These are phyloP conservation scores for Backusella tarrabulga DNA, from an alignment of 192 early-diverging fungal species.

Conservation along the genomic window DNA sequence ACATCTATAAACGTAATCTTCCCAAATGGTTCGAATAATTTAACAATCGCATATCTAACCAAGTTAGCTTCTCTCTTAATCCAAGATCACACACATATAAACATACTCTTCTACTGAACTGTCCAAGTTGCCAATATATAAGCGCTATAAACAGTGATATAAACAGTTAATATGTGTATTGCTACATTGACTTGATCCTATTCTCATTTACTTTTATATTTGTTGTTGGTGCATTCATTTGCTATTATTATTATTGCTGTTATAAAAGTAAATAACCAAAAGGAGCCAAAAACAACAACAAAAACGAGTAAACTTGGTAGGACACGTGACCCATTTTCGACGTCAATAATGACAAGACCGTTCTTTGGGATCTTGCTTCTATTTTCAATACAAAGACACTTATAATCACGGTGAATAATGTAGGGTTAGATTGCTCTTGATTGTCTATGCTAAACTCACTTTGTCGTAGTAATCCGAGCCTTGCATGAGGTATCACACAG, in stretches of 20 bases:
- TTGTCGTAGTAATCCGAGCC: too few relatives aligned
- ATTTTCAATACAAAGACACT: too few relatives aligned
- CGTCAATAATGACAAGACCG: too few relatives aligned
- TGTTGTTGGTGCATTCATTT: not conserved
- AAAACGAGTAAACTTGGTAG: not conserved
- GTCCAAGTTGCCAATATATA: constrained; percentile 73
- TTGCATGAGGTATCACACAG: too few relatives aligned
- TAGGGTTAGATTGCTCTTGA: too few relatives aligned
- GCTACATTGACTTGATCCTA: too few relatives aligned
- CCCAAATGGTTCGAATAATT: constrained; percentile 67
- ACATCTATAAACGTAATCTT: constrained; percentile 64
- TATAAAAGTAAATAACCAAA: not conserved
- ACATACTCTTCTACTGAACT: constrained; percentile 61
- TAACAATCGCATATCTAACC: constrained; percentile 57
- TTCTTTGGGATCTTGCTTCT: too few relatives aligned
- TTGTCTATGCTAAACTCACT: too few relatives aligned
- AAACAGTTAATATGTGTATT: not conserved
- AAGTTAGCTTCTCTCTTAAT: not conserved
- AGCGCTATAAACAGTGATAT: constrained; percentile 28
- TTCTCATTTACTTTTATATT: constrained; percentile 10
- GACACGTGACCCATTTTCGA: not conserved
- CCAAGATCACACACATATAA: not conserved
- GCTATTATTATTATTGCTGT: not conserved
- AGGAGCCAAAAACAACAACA: not conserved
- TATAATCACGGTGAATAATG: too few relatives aligned